Percentiles rank a stretch among this genome's conserved stretches.
Conservation (phyloP, 2,329 filamentous ascomycete species). For the Apiospora aurea region DNA sequence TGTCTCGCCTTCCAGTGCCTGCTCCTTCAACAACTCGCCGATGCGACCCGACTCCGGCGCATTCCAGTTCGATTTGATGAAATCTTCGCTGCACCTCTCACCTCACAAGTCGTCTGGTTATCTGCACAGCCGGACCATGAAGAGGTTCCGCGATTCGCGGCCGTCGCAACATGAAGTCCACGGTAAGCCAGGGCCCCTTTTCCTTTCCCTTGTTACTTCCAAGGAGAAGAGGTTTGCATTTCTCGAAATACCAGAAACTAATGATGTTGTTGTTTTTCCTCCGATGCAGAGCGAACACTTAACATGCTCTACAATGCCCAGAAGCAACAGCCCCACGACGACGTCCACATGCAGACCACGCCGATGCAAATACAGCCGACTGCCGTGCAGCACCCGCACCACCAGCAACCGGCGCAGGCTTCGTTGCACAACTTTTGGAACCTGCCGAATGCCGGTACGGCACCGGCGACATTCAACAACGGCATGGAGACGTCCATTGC, state of each 20-base stretch:
- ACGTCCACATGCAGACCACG: not conserved
- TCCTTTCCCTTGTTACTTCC: not conserved
- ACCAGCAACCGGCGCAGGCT: slow-evolving; percentile 47
- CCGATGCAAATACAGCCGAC: not conserved
- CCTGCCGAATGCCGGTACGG: slow-evolving; percentile 50
- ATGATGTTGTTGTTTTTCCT: not conserved
- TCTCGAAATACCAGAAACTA: slow-evolving; percentile 19
- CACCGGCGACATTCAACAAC: slow-evolving; percentile 21
- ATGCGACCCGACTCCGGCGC: slow-evolving; percentile 36
- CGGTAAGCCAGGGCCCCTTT: slow-evolving; percentile 49
- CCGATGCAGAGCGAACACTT: slow-evolving; percentile 60
- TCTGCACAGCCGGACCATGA: slow-evolving; percentile 64
- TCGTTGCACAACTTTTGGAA: slow-evolving; percentile 69
- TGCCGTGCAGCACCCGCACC: slow-evolving; percentile 28
- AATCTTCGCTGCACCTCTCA: slow-evolving; percentile 31
- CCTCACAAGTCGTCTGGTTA: slow-evolving; percentile 48
- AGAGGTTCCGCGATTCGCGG: slow-evolving; percentile 65
- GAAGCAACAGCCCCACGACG: slow-evolving; percentile 38
- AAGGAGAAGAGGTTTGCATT: not conserved
- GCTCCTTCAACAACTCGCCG: slow-evolving; percentile 45
- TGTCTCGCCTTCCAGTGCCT: slow-evolving; percentile 53
- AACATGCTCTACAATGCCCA: slow-evolving; percentile 65
- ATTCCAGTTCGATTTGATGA: slow-evolving; percentile 25
- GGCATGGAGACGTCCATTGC: slow-evolving; percentile 37
- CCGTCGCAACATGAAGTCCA: slow-evolving; percentile 64